A percentile compares a stretch with the other conserved stretches of the same genome.
Conservation (phyloP, 148 eudicot species). For the Pharnaceum exiguum region DNA sequence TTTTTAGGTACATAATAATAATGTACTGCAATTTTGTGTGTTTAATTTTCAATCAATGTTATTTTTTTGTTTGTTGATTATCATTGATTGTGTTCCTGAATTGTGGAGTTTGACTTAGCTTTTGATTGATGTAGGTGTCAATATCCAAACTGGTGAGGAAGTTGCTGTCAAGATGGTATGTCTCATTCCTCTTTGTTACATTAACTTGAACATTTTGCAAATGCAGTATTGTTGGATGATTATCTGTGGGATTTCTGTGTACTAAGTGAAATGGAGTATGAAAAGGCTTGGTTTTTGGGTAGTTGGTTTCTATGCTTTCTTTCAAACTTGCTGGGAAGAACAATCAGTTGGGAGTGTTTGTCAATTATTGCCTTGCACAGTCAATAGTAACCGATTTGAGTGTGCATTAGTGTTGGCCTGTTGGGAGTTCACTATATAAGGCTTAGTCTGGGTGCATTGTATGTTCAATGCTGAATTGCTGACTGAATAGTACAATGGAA, state of each 20-base stretch:
- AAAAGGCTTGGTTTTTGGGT: neutral
- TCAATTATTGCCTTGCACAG: too few species aligned
- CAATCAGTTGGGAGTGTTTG: too few species aligned
- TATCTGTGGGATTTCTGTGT: neutral
- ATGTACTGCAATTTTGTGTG: neutral
- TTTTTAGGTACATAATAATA: slow-evolving; percentile 49
- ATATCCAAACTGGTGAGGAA: slow-evolving; percentile 85
- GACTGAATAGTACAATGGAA: too few species aligned
- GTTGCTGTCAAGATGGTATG: slow-evolving; percentile 83
- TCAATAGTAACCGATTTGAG: too few species aligned
- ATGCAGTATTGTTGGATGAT: slow-evolving; percentile 3
- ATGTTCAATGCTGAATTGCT: too few species aligned
- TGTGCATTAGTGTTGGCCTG: too few species aligned
- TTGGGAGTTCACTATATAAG: too few species aligned
- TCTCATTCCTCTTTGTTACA: slow-evolving; percentile 7
- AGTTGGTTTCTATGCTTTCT: neutral
- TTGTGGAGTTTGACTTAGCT: slow-evolving; percentile 12
- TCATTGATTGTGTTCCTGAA: neutral
- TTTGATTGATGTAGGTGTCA: slow-evolving; percentile 51
- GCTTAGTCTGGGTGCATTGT: too few species aligned
- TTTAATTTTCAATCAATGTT: neutral
- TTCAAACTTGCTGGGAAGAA: neutral
- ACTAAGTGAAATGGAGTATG: too few species aligned
- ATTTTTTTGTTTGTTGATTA: slow-evolving; percentile 6
- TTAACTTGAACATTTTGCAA: slow-evolving; percentile 1